Conservation (phyloP, 257 asterid genomes). For the Misopates orontium region DNA sequence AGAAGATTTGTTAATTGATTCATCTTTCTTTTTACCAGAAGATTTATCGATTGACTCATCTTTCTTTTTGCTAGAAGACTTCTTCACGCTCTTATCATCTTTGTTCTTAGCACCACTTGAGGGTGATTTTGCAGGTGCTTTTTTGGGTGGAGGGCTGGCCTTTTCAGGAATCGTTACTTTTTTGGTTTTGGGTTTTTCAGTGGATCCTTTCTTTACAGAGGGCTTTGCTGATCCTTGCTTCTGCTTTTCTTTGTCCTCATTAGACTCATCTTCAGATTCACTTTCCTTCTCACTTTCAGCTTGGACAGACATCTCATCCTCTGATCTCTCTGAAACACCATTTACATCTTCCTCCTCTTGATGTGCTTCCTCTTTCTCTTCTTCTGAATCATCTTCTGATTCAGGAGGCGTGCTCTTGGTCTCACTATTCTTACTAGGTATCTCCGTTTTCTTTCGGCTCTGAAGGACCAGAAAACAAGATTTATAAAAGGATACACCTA, state of each 20-base stretch:
- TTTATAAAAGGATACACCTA: background rate
- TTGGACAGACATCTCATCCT: constrained; percentile 68
- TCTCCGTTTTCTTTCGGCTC: constrained; percentile 16
- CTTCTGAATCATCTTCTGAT: constrained; percentile 65
- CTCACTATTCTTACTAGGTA: constrained; percentile 23
- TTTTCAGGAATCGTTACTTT: constrained; percentile 44
- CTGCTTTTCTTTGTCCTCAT: constrained; percentile 46
- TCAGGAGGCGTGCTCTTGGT: constrained; percentile 31
- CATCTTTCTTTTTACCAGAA: constrained; percentile 51
- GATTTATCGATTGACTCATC: too few relatives aligned
- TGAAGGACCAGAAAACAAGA: constrained; percentile 4
- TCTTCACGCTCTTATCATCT: constrained; percentile 46
- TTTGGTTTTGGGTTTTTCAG: constrained; percentile 50
- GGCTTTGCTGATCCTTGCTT: constrained; percentile 46
- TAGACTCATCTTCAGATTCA: constrained; percentile 46
- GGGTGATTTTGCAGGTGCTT: constrained; percentile 52
- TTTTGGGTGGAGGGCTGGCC: constrained; percentile 54
- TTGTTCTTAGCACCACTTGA: constrained; percentile 45
- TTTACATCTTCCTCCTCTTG: constrained; percentile 45
- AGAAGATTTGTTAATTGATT: constrained; percentile 45
- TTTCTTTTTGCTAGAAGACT: constrained; percentile 45
- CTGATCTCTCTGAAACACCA: constrained; percentile 55
- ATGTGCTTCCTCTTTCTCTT: constrained; percentile 43
- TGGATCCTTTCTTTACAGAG: constrained; percentile 52
- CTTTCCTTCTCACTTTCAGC: constrained; percentile 58